Evolutionary conservation across 371 early-diverging fungal genomes (phyloP).

Genomic region (Choanephora cucurbitarum): DNA sequence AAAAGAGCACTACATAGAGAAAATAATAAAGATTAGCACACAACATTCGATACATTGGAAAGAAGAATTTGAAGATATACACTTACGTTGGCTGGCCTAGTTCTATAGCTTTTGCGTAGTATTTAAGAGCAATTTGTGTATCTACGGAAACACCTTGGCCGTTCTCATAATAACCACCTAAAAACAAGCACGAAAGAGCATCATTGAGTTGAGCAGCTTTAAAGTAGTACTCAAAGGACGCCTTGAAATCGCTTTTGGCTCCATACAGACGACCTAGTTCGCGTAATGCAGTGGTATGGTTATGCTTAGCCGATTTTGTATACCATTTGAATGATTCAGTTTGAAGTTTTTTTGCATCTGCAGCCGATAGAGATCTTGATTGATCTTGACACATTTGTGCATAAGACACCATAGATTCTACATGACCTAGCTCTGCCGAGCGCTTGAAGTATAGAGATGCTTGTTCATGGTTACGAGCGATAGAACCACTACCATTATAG

Average conservation of each 20-base stretch:
- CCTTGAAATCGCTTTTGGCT: conserved; percentile 65
- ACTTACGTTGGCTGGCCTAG: conserved; percentile 45
- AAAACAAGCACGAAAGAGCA: conserved; percentile 76
- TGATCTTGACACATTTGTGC: conserved; percentile 47
- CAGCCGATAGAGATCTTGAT: not conserved
- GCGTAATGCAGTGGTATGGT: conserved; percentile 65
- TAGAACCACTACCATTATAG: conserved; percentile 42
- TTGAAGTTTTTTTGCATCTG: conserved; percentile 24
- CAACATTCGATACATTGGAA: not conserved
- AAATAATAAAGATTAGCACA: not conserved
- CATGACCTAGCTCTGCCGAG: conserved; percentile 47
- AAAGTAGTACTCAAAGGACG: conserved; percentile 67
- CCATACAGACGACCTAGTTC: conserved; percentile 88
- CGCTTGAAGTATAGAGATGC: conserved; percentile 46
- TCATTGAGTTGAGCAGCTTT: conserved; percentile 78
- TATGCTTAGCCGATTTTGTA: conserved; percentile 45
- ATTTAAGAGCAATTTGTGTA: conserved; percentile 57
- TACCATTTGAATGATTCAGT: conserved; percentile 48
- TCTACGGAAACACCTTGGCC: conserved; percentile 56
- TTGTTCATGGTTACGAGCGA: conserved; percentile 30
- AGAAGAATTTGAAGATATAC: not conserved
- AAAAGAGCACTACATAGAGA: conserved; percentile 42
- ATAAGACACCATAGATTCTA: conserved; percentile 45
- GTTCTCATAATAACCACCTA: conserved; percentile 57
- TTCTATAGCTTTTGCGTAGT: conserved; percentile 36